Percentiles rank a stretch among this genome's conserved stretches.
phyloP scores from a whole-genome alignment of 129 eudicot species.

The Cynara cardunculus region DNA sequence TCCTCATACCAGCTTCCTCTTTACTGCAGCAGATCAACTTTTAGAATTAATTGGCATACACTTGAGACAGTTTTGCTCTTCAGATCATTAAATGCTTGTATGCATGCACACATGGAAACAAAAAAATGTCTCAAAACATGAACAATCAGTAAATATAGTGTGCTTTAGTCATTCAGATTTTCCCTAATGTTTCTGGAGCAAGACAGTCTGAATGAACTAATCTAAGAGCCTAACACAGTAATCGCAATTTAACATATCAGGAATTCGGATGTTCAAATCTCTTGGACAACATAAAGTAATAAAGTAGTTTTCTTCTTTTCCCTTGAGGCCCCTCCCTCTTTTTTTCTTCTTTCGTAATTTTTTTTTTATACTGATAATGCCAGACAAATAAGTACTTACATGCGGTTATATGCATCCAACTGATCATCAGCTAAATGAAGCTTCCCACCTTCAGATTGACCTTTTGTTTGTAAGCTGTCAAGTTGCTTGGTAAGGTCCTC shows the following conservation, averaged over 20 bases:
- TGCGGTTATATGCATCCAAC: slow-evolving; percentile 75
- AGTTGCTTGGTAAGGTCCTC: slow-evolving; percentile 62
- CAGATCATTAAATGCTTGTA: neutral
- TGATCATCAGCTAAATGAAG: slow-evolving; percentile 83
- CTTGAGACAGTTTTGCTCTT: neutral
- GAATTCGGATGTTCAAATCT: neutral
- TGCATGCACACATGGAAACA: neutral
- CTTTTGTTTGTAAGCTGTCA: slow-evolving; percentile 57
- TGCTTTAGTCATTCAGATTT: neutral
- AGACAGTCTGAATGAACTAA: neutral
- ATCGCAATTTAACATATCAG: neutral
- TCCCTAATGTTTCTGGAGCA: neutral
- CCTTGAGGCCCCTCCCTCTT: neutral
- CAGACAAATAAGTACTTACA: slow-evolving; percentile 51
- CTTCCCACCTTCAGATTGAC: slow-evolving; percentile 75
- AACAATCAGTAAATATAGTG: neutral
- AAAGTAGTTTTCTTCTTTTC: neutral
- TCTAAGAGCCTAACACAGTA: neutral
- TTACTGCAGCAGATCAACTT: slow-evolving; percentile 53
- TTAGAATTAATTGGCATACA: neutral
- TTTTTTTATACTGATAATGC: neutral
- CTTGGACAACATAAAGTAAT: neutral
- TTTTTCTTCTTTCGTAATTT: neutral
- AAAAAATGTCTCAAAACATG: neutral
- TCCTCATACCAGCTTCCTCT: slow-evolving; percentile 95